phyloP scores from a whole-genome alignment of 768 basidiomycete species.

The Trametes sanguinea region DNA sequence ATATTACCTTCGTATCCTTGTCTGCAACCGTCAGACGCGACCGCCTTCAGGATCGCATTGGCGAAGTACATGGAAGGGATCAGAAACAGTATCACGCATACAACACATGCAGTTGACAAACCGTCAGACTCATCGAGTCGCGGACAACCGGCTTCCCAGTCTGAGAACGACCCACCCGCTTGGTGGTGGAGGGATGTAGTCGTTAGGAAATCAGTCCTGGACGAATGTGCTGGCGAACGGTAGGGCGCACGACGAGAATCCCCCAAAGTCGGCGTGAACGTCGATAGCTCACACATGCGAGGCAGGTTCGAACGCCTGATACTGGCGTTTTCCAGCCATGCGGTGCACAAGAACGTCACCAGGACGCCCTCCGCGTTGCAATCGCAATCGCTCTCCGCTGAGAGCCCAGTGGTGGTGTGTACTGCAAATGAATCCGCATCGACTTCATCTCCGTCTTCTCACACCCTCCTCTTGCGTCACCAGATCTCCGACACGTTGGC shows the following conservation, averaged over 20 bases:
- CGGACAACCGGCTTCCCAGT: constrained; percentile 4
- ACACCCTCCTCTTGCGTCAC: background rate
- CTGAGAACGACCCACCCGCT: constrained; percentile 15
- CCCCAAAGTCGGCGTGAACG: background rate
- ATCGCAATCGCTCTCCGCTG: constrained; percentile 2
- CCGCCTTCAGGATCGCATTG: constrained; percentile 52
- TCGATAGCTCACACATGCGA: constrained; percentile 1
- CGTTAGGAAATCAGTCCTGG: constrained; percentile 55
- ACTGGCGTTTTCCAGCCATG: constrained; percentile 54
- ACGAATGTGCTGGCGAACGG: constrained; percentile 56
- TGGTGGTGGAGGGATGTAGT: constrained; percentile 64
- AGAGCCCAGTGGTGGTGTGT: constrained; percentile 9
- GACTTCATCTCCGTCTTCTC: constrained; percentile 17
- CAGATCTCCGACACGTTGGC: constrained; percentile 36
- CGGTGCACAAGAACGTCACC: constrained; percentile 39
- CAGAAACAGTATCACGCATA: constrained; percentile 42
- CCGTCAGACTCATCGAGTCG: constrained; percentile 23
- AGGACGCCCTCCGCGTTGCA: constrained; percentile 15
- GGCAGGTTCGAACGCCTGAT: constrained; percentile 54
- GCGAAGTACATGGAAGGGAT: constrained; percentile 52
- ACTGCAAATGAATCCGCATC: background rate
- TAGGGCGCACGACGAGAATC: constrained; percentile 24
- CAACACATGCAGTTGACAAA: constrained; percentile 22
- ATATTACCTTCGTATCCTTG: constrained; percentile 55
- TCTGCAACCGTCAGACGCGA: constrained; percentile 49